phyloP scores from a whole-genome alignment of 1,139 yeast genomes.

The Tardiomyces blankii region DNA sequence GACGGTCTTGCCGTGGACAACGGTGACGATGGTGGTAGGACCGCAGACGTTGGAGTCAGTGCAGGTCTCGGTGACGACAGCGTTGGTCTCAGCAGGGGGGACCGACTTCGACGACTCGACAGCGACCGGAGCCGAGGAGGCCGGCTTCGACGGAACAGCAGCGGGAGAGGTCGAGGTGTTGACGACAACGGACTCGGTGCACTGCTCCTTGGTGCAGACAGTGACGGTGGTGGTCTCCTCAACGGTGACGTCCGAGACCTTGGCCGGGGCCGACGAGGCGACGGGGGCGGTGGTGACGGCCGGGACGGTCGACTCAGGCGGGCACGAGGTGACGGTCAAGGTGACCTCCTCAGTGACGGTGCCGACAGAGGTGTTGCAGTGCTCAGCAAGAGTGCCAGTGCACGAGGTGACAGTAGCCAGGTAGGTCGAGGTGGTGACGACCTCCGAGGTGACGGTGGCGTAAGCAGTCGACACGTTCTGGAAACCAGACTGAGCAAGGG shows the following conservation, averaged over 20 bases:
- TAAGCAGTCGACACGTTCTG: neutral
- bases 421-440: slow-evolving; percentile 5
- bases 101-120: slow-evolving; percentile 6
- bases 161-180: slow-evolving; percentile 7
- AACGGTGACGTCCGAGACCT: slow-evolving; percentile 2
- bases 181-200: slow-evolving; percentile 8
- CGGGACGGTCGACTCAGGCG: slow-evolving; percentile 10
- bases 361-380: slow-evolving; percentile 4
- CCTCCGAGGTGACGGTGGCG: slow-evolving; percentile 1
- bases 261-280: slow-evolving; percentile 8
- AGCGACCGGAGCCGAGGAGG: neutral
- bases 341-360: slow-evolving; percentile 9
- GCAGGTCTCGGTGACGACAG: slow-evolving; percentile 2
- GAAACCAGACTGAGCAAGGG: slow-evolving; percentile 6
- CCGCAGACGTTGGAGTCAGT: slow-evolving; percentile 4
- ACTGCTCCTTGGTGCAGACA: slow-evolving; percentile 15
- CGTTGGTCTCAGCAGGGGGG: slow-evolving; percentile 7
- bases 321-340: slow-evolving; percentile 10
- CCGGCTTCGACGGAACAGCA: no score
- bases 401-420: slow-evolving; percentile 7
- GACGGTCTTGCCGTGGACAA: slow-evolving; percentile 19
- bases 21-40: slow-evolving; percentile 19
- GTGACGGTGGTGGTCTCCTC: slow-evolving; percentile 8
- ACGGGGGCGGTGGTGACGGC: slow-evolving; percentile 9
- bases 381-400: slow-evolving; percentile 2